Percentiles rank a stretch among this genome's conserved stretches.
phyloP scores from a whole-genome alignment of 1,139 yeast genomes.

The Yamadazyma pseudoaaseri region DNA sequence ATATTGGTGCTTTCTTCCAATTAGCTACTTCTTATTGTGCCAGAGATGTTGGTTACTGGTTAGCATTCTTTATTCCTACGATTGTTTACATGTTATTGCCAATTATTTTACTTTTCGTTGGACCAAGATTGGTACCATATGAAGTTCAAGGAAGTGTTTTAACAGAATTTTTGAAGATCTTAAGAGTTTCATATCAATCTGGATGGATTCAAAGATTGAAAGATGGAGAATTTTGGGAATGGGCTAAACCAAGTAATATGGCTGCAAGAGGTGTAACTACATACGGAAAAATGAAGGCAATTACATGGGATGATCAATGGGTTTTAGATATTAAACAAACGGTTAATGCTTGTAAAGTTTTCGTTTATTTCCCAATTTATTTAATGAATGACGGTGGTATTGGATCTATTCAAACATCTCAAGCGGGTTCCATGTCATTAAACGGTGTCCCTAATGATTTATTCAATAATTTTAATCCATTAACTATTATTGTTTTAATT shows the following conservation, averaged over 20 bases:
- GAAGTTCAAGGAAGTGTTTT: constrained; percentile 51
- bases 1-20: constrained; percentile 76
- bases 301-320: constrained; percentile 54
- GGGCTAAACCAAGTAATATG: constrained; percentile 53
- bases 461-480: constrained; percentile 65
- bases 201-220: constrained; percentile 39
- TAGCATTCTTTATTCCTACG: constrained; percentile 64
- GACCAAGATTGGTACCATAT: constrained; percentile 34
- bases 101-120: constrained; percentile 37
- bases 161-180: constrained; percentile 40
- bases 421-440: constrained; percentile 64
- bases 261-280: constrained; percentile 34
- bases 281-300: constrained; percentile 25
- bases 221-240: constrained; percentile 48
- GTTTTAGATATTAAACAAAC: constrained; percentile 62
- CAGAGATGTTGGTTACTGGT: constrained; percentile 71
- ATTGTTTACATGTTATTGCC: constrained; percentile 51
- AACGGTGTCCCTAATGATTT: constrained; percentile 73
- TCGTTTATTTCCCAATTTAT: constrained; percentile 61
- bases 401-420: constrained; percentile 60
- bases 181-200: constrained; percentile 34
- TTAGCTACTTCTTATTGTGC: constrained; percentile 77
- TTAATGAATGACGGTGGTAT: constrained; percentile 66
- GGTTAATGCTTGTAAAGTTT: constrained; percentile 58
- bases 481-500: constrained; percentile 61